phyloP scores from a whole-genome alignment of 2,329 filamentous ascomycete genomes.

The Phoma sp. region DNA sequence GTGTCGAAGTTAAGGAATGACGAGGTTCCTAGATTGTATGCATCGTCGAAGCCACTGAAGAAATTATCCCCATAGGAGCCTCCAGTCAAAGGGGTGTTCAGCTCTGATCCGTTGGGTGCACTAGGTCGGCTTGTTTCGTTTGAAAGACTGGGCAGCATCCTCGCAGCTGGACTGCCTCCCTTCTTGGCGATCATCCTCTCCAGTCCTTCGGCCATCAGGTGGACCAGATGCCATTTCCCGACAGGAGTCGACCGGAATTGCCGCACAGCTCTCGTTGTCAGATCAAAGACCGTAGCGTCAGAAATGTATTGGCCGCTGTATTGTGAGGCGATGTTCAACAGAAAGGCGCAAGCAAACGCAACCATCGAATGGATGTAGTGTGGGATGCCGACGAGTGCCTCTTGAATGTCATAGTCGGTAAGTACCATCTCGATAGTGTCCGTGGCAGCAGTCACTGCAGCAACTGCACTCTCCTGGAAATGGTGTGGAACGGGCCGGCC shows the following conservation, averaged over 20 bases:
- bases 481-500: slow-evolving; percentile 56
- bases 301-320: slow-evolving; percentile 51
- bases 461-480: slow-evolving; percentile 54
- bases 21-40: slow-evolving; percentile 29
- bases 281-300: slow-evolving; percentile 44
- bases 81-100: slow-evolving; percentile 15
- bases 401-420: slow-evolving; percentile 51
- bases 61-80: slow-evolving; percentile 17
- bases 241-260: slow-evolving; percentile 52
- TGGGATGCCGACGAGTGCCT: slow-evolving; percentile 54
- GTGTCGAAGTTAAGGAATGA: slow-evolving; percentile 37
- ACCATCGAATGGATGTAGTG: slow-evolving; percentile 62
- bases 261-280: slow-evolving; percentile 48
- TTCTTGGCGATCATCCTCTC: slow-evolving; percentile 48
- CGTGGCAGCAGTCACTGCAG: slow-evolving; percentile 56
- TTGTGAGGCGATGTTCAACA: slow-evolving; percentile 56
- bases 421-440: slow-evolving; percentile 55
- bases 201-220: slow-evolving; percentile 55
- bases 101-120: slow-evolving; percentile 15
- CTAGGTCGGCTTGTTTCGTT: slow-evolving; percentile 13
- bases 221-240: slow-evolving; percentile 55
- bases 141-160: background rate
- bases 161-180: slow-evolving; percentile 15
- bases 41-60: slow-evolving; percentile 31
- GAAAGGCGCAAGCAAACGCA: slow-evolving; percentile 60